Evolutionary conservation across 305 asterid genomes (phyloP), one percentile per base, ranked within the genome.

Genomic region (Fraxinus sp.): DNA sequence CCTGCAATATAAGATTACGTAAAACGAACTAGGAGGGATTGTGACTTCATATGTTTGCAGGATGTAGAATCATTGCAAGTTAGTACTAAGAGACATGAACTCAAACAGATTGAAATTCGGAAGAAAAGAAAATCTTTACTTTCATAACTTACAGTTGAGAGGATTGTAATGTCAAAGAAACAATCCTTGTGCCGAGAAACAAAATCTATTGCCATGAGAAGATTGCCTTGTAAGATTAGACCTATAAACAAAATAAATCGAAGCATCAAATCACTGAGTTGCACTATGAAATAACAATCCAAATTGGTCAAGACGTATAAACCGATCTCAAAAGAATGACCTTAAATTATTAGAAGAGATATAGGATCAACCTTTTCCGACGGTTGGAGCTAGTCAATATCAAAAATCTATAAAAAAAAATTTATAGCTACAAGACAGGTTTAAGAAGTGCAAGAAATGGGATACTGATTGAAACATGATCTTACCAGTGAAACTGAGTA

Each of bases 401-500:
- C 22, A 73, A 52, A 55, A 73, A 73, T 35, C 73, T 46, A 33
- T 30, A 22, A 22, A 16, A 64, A 46, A 5, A 36, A 8, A 36
- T 68, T 83, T 10, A 26, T 32, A 52, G 44, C 36, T 77, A 59
- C 77, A 64, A 76, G 57, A 41, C 46, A 73, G 79, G 79, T 52
- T 77, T 70, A 41, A 78, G 26, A 82, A 81, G 71, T 24, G 64
- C 35, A 24, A 57, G 49, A 74, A 80, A 76, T 9, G 37, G 37
- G 41, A 41, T 75, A 77, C 35, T 33, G 83, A 74, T 62, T 35
- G 28, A 39, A 57, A 59, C 36, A 80, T 77, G 59, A 86, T 71
- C 87, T 86, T 84, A 96, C 99, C 98, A 20, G 87, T 82, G 82
- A 94, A 95, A 90, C 99, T 96, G 83, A 96, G 91, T 85, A 96